Base-by-base conservation (phyloP, 2,329 filamentous ascomycete species). In the Monilinia fructigena region DNA sequence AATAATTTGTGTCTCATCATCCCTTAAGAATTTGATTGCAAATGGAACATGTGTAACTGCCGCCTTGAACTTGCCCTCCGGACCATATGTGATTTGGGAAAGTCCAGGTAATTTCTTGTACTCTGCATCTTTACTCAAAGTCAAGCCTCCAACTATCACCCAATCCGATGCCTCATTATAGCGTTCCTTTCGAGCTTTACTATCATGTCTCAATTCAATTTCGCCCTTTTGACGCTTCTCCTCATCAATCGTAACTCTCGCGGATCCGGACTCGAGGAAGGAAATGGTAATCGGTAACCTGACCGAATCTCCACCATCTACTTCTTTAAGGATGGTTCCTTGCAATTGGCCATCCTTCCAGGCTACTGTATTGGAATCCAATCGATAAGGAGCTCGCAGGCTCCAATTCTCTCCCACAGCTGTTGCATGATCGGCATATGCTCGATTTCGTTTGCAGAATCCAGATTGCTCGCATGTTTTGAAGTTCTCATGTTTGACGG, bases 381-480 rank as follows among this genome's bases (percentile, higher is more conserved):
- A 83, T 70, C 84, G 82, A 80, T 98, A 99, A 0, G 94, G 94
- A 10, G 92, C 88, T 71, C 82, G 82, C 28, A 60, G 38, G 58
- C 58, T 58, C 90, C 92, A 97, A 38, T 83, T 82, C 11, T 86
- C 83, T 68, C 86, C 87, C 66, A 86, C 80, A 53, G 86, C 80
- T 55, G 85, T 79, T 69, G 88, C 92, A 70, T 85, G 82, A 79
- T 98, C 93, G 76, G 95, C 95, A 76, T 91, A 93, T 50, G 86
- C 90, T 77, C 95, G 88, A 80, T 98, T 98, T 71, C 95, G 91
- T 77, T 93, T 95, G 81, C 95, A 99, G 82, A 99, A 99, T 74
- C 95, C 95, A 5, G 94, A 95, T 77, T 99, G 94, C 72, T 90
- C 82, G 81, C 95, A 99, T 74, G 90, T 97, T 77, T 98, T 99